Conservation (phyloP, 768 basidiomycete genomes). For the Trametes sanguinea region DNA sequence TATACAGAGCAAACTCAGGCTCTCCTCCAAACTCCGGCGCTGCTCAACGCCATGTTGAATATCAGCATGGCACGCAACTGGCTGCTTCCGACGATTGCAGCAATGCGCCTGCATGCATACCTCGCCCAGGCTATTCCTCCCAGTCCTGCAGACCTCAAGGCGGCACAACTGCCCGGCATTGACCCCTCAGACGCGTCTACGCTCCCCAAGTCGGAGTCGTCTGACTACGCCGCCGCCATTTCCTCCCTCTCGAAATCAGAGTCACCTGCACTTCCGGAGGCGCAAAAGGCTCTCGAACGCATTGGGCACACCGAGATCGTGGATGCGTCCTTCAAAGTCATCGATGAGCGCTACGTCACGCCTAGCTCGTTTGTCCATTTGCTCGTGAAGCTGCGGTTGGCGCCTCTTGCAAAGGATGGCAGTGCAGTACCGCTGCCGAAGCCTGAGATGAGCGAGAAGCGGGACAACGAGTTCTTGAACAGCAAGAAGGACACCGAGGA, state of each 20-base stretch:
- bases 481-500: constrained; percentile 58
- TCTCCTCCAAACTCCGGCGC: constrained; percentile 67
- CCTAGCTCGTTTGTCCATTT: constrained; percentile 89
- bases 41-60: constrained; percentile 80
- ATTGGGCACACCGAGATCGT: constrained; percentile 82
- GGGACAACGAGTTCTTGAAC: constrained; percentile 29
- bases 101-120: constrained; percentile 82
- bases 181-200: constrained; percentile 49
- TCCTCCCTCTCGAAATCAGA: constrained; percentile 50
- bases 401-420: constrained; percentile 39
- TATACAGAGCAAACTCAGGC: constrained; percentile 66
- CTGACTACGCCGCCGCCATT: constrained; percentile 45
- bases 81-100: constrained; percentile 74
- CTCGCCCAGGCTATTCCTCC: constrained; percentile 83
- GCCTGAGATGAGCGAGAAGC: constrained; percentile 41
- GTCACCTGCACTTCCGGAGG: constrained; percentile 50
- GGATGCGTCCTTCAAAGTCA: constrained; percentile 86
- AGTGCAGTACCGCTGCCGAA: constrained; percentile 29
- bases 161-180: constrained; percentile 82
- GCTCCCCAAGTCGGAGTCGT: constrained; percentile 32
- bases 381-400: constrained; percentile 77
- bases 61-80: constrained; percentile 87
- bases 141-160: constrained; percentile 42
- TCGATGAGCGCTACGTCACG: constrained; percentile 85
- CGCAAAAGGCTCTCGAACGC: constrained; percentile 63